Base-by-base conservation (phyloP, 495 filamentous ascomycete species). In the Glonium stellatum region DNA sequence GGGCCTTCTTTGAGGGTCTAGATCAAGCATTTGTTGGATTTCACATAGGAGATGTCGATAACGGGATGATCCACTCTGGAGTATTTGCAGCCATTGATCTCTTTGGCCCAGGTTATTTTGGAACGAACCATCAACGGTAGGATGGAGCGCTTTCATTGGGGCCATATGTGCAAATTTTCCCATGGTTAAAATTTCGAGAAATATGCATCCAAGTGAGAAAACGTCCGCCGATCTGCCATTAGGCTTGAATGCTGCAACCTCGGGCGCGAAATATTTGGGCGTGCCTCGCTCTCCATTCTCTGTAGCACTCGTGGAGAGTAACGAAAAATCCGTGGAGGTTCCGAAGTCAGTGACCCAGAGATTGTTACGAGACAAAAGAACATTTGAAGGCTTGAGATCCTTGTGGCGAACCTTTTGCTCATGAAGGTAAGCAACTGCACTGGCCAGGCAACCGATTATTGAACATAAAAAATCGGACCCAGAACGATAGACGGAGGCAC, bases 281-380 rank as follows among this genome's bases (percentile, higher is more conserved):
- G 64, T 63, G 8, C 64, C 64, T 10, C 60, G 60, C 39, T 67
- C 64, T 15, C 61, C 52, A 41, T 59, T 58, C 18, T 67, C 62
- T 22, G 61, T 67, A 5, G 58, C 49, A 41, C 65, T 67, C 2
- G 36, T 23, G 4, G 58, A 58, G 6, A 61, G 56, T n/a, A 46
- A 4, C n/a, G 65, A 67, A 35, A 67, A 67, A 31, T 67, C 65
- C 1, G 65, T 61, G 21, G 61, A 58, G 13, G 19, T 58, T 4
- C 61, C 65, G 41, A 67, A 67, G 25, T 67, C 65, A 13, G 65
- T 67, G 6, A 67, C 25, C 65, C 61, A 64, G 23, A 64, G 9
- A 1, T 47, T 27, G 19, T 61, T 37, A 1, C 41, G 53, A 19
- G 57, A 54, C 46, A 67, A 51, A 5, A 67, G 54, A n/a, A 64